A percentile compares a stretch with the other conserved stretches of the same genome.
Conservation (phyloP, 1,139 yeast species). For the Sugiyamaella pinicola region DNA sequence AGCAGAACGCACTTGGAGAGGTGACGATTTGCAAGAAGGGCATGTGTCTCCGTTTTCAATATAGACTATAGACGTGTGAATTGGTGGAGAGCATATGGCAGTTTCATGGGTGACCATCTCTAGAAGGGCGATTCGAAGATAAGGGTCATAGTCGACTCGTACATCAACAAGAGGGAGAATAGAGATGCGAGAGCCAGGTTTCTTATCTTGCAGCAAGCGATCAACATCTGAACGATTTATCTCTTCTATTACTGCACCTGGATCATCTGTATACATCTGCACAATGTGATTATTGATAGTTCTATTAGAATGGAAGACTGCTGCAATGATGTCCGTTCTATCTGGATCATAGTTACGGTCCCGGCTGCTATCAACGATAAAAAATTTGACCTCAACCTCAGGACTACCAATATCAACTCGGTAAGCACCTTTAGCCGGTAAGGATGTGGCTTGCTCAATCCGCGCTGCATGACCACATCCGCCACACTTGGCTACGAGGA, state of each 20-base stretch:
- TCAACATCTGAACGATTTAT: conserved; percentile 1
- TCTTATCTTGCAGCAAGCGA: not conserved
- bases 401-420: not conserved
- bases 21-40: conserved; percentile 58
- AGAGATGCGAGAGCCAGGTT: not conserved
- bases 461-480: conserved; percentile 68
- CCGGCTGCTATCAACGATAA: too few relatives aligned
- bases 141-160: conserved; percentile 11
- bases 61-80: conserved; percentile 65
- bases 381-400: conserved; percentile 1
- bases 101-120: not conserved
- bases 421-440: too few relatives aligned
- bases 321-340: conserved; percentile 23
- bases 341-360: too few relatives aligned
- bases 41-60: conserved; percentile 74
- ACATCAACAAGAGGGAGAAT: conserved; percentile 14
- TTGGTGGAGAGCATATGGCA: not conserved
- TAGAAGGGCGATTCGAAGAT: not conserved
- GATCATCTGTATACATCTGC: conserved; percentile 2
- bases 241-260: conserved; percentile 26
- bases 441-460: conserved; percentile 80
- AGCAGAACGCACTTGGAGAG: conserved; percentile 57
- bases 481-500: conserved; percentile 66
- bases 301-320: conserved; percentile 6
- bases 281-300: conserved; percentile 13